Conservation (phyloP, 495 filamentous ascomycete species). For the Talaromyces ruber region DNA sequence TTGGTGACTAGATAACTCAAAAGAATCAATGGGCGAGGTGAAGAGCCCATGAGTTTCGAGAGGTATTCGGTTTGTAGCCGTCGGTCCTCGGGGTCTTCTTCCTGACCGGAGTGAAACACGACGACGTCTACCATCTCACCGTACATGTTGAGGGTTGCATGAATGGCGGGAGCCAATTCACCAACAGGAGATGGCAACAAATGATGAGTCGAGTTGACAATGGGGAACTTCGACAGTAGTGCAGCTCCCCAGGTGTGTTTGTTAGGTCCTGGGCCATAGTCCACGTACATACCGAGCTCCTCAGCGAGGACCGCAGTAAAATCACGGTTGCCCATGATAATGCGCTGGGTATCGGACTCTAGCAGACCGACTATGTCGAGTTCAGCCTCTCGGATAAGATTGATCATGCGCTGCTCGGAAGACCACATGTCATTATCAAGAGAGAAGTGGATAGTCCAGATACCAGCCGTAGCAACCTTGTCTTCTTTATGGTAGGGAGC, state of each 20-base stretch:
- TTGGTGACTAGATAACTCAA: slow-evolving; percentile 89
- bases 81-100: slow-evolving; percentile 93
- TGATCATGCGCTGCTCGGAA: slow-evolving; percentile 86
- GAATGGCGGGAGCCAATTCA: slow-evolving; percentile 92
- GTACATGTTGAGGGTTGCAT: slow-evolving; percentile 90
- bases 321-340: slow-evolving; percentile 99
- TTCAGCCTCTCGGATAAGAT: slow-evolving; percentile 87
- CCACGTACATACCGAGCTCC: slow-evolving; percentile 95
- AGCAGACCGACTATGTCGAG: slow-evolving; percentile 91
- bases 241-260: slow-evolving; percentile 98
- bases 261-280: slow-evolving; percentile 95
- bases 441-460: slow-evolving; percentile 98
- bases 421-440: slow-evolving; percentile 99
- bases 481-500: slow-evolving; percentile 80
- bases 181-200: slow-evolving; percentile 87
- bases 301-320: slow-evolving; percentile 92
- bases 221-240: slow-evolving; percentile 93
- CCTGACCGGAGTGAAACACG: slow-evolving; percentile 98
- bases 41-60: slow-evolving; percentile 77
- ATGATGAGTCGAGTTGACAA: slow-evolving; percentile 94
- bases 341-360: slow-evolving; percentile 89
- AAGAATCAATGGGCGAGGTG: slow-evolving; percentile 72
- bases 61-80: slow-evolving; percentile 83
- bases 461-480: slow-evolving; percentile 82
- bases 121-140: slow-evolving; percentile 86